These are phyloP conservation scores for Phytophthora lateralis DNA, from an alignment of 352 stramenopile genomes.

Conservation along the genomic window DNA sequence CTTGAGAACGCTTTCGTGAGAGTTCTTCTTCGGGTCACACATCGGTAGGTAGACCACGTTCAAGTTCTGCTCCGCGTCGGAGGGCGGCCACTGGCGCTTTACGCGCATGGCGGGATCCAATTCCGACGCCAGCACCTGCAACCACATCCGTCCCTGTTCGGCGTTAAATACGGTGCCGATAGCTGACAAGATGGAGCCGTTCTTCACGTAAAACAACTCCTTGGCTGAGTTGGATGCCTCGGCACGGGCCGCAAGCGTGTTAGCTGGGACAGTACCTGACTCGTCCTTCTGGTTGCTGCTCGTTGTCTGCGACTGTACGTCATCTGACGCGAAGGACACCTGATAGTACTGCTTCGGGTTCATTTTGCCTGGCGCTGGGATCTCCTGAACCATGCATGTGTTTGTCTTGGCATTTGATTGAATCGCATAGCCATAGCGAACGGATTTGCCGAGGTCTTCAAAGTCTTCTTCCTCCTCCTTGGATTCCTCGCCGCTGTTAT, in stretches of 20 bases:
- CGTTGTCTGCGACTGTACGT: conserved; percentile 6
- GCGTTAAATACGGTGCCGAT: conserved; percentile 62
- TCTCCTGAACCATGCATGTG: conserved; percentile 77
- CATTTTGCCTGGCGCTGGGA: conserved; percentile 61
- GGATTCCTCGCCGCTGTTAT: conserved; percentile 46
- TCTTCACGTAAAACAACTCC: conserved; percentile 58
- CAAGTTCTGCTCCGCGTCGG: conserved; percentile 48
- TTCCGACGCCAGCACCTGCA: conserved; percentile 63
- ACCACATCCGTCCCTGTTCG: conserved; percentile 58
- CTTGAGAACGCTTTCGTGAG: conserved; percentile 45
- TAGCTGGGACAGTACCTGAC: conserved; percentile 5
- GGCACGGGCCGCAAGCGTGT: conserved; percentile 36
- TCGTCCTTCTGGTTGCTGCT: conserved; percentile 31
- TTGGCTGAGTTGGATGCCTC: conserved; percentile 49
- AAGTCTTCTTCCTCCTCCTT: conserved; percentile 43
- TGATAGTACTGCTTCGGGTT: conserved; percentile 64
- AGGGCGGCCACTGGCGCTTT: conserved; percentile 36
- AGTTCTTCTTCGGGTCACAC: conserved; percentile 35
- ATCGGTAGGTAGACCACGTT: conserved; percentile 68
- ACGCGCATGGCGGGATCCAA: conserved; percentile 54
- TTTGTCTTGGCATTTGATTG: conserved; percentile 83
- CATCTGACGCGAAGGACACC: conserved; percentile 28
- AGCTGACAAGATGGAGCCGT: conserved; percentile 52
- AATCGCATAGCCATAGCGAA: conserved; percentile 69
- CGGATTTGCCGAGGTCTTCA: conserved; percentile 19